Evolutionary conservation across 768 basidiomycete genomes (phyloP).

Genomic region (Tylopilus vinaceipallidus): DNA sequence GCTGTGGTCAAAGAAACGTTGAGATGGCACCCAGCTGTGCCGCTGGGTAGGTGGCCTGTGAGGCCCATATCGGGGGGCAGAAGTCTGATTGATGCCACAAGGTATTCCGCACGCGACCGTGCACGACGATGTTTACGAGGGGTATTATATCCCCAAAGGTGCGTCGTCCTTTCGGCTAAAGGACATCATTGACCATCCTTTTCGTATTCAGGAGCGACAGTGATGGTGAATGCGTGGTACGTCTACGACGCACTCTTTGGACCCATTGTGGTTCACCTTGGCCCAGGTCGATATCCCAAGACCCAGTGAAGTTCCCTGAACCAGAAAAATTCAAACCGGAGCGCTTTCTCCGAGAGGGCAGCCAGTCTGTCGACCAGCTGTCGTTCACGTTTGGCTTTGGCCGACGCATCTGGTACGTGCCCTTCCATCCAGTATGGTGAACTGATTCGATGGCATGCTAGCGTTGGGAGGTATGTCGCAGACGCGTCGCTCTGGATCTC

Average conservation of each 20-base stretch:
- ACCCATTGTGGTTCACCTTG: background rate
- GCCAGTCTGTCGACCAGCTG: too few relatives aligned
- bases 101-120: conserved; percentile 34
- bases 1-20: conserved; percentile 24
- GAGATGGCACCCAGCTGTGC: conserved; percentile 23
- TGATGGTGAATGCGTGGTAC: conserved; percentile 20
- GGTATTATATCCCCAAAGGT: conserved; percentile 53
- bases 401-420: conserved; percentile 33
- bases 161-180: conserved; percentile 12
- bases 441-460: conserved; percentile 9
- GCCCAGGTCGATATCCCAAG: conserved; percentile 34
- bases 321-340: conserved; percentile 39
- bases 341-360: conserved; percentile 26
- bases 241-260: background rate
- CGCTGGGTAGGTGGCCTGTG: conserved; percentile 7
- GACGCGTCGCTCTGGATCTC: conserved; percentile 35
- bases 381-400: conserved; percentile 33
- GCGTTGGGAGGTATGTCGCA: conserved; percentile 44
- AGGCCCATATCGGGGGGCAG: background rate
- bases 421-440: too few relatives aligned
- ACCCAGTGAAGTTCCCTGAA: conserved; percentile 37
- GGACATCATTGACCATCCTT: background rate
- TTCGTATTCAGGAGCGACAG: conserved; percentile 17
- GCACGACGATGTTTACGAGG: conserved; percentile 41
- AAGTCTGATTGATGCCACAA: conserved; percentile 1